Evolutionary conservation across 2,329 filamentous ascomycete genomes (phyloP).

Genomic region (Lachnellula suecica): DNA sequence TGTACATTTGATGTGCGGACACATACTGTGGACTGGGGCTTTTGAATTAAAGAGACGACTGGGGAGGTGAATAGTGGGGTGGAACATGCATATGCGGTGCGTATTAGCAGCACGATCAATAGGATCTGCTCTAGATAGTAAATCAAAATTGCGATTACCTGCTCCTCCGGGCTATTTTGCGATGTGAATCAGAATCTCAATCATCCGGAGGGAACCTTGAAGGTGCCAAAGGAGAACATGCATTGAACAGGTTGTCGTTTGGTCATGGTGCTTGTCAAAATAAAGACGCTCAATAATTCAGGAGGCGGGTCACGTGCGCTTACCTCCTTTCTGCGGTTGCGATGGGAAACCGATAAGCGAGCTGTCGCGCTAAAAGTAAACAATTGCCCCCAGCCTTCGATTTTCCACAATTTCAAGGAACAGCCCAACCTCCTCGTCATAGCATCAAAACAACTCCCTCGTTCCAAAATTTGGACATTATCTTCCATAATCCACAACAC

Average conservation of each 20-base stretch:
- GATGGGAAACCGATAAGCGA: background rate
- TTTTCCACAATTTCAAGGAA: background rate
- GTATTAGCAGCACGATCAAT: slow-evolving; percentile 2
- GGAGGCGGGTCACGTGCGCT: background rate
- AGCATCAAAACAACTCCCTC: background rate
- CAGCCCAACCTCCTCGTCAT: slow-evolving; percentile 3
- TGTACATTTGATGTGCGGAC: slow-evolving; percentile 18
- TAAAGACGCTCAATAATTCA: background rate
- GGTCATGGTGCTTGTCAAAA: too few species aligned
- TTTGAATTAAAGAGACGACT: too few species aligned
- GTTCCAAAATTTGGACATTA: background rate
- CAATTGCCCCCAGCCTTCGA: slow-evolving; percentile 1
- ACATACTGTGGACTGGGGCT: slow-evolving; percentile 5
- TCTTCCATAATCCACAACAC: background rate
- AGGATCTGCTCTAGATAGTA: slow-evolving; percentile 3
- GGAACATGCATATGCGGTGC: background rate
- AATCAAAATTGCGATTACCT: background rate
- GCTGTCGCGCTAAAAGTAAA: slow-evolving; percentile 2
- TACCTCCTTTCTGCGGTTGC: background rate
- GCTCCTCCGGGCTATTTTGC: too few species aligned
- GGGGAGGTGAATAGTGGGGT: background rate
- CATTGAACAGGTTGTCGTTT: too few species aligned
- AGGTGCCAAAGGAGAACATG: too few species aligned
- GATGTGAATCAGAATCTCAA: background rate
- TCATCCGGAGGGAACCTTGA: too few species aligned